Conservation (phyloP, 768 basidiomycete genomes). For the Stropharia rugosoannulata region DNA sequence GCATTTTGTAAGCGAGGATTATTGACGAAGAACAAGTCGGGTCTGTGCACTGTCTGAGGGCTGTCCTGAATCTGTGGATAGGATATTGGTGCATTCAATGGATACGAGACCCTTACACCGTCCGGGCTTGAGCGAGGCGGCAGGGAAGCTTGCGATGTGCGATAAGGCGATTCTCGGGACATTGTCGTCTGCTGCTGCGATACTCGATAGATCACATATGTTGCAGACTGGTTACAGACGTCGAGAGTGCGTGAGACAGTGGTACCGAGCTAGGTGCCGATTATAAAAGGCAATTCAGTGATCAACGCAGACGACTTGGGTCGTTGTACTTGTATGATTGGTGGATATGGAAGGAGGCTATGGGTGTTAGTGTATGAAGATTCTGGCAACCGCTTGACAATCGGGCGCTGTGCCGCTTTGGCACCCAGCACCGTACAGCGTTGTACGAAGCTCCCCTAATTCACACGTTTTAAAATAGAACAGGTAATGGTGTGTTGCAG, state of each 20-base stretch:
- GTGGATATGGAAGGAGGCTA: no score
- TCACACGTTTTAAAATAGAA: slow-evolving; percentile 16
- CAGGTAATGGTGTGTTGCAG: slow-evolving; percentile 12
- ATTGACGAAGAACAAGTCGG: slow-evolving; percentile 30
- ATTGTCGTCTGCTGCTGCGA: slow-evolving; percentile 5
- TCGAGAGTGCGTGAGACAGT: neutral
- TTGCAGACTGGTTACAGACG: neutral
- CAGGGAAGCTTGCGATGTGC: slow-evolving; percentile 10
- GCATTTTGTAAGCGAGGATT: slow-evolving; percentile 12
- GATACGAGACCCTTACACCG: slow-evolving; percentile 5
- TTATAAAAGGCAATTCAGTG: no score
- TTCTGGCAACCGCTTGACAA: no score
- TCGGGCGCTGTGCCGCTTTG: no score
- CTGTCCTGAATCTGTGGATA: slow-evolving; percentile 24
- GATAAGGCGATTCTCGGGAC: slow-evolving; percentile 21
- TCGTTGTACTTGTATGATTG: no score
- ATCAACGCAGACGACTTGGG: no score
- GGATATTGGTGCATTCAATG: slow-evolving; percentile 6
- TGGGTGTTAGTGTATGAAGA: no score
- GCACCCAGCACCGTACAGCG: no score
- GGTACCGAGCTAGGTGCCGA: no score
- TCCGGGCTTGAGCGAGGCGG: slow-evolving; percentile 12
- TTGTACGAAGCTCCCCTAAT: neutral
- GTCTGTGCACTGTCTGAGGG: slow-evolving; percentile 30
- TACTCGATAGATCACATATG: neutral